A percentile compares a stretch with the other conserved stretches of the same genome.
Evolutionary conservation across 2,329 filamentous ascomycete genomes (phyloP).

Genomic region (Arthrocladium fulminans): DNA sequence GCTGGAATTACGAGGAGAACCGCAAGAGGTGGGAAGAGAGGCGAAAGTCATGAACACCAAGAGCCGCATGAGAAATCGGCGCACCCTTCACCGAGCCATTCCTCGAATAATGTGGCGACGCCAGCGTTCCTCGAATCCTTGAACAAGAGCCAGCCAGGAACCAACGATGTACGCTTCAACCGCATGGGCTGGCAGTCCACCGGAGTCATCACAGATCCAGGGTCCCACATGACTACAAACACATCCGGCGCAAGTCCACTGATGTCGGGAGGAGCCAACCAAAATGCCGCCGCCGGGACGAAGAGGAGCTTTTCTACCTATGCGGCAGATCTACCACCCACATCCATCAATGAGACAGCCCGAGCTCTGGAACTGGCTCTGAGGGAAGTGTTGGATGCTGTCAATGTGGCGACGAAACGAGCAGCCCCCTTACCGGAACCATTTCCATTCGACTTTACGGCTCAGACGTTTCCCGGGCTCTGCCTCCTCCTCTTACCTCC

Average conservation of each 20-base stretch:
- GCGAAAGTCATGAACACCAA: slow-evolving; percentile 52
- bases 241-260: slow-evolving; percentile 29
- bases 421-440: slow-evolving; percentile 37
- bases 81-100: not conserved
- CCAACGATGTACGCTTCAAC: slow-evolving; percentile 42
- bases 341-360: slow-evolving; percentile 52
- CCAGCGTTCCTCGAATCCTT: slow-evolving; percentile 34
- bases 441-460: slow-evolving; percentile 74
- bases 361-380: slow-evolving; percentile 77
- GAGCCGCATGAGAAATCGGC: slow-evolving; percentile 35
- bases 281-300: slow-evolving; percentile 12
- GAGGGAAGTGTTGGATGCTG: slow-evolving; percentile 69
- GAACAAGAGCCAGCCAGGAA: slow-evolving; percentile 27
- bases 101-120: not conserved
- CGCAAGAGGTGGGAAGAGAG: slow-evolving; percentile 56
- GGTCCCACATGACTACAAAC: slow-evolving; percentile 41
- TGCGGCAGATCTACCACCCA: slow-evolving; percentile 16
- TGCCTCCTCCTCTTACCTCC: slow-evolving; percentile 72
- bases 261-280: slow-evolving; percentile 25
- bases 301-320: slow-evolving; percentile 21
- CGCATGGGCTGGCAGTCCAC: slow-evolving; percentile 65
- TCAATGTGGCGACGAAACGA: slow-evolving; percentile 60
- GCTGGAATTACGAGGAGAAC: slow-evolving; percentile 81
- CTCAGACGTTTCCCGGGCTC: slow-evolving; percentile 76
- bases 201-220: slow-evolving; percentile 68